phyloP scores from a whole-genome alignment of 441 rosid genomes.

The Adansonia gregorii region DNA sequence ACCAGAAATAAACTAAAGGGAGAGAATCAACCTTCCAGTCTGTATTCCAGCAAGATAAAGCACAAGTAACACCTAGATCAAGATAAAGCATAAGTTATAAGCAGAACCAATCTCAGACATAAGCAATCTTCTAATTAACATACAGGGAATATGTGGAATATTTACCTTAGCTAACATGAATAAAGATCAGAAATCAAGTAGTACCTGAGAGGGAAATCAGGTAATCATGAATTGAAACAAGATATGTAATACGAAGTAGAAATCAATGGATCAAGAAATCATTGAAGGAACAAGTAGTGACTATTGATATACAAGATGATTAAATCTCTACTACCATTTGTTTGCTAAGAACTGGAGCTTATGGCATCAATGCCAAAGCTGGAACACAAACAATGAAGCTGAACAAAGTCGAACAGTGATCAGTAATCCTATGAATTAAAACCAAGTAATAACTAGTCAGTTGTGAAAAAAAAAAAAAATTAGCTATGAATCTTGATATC shows the following conservation, averaged over 20 bases:
- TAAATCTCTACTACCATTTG: too few species aligned
- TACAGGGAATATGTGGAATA: background rate
- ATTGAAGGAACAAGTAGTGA: background rate
- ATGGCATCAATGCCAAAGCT: background rate
- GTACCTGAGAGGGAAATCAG: too few species aligned
- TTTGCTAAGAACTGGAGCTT: background rate
- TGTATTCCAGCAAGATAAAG: too few species aligned
- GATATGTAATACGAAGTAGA: background rate
- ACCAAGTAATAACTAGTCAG: background rate
- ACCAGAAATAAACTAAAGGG: too few species aligned
- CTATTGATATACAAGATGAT: background rate
- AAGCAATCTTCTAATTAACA: background rate
- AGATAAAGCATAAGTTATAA: background rate
- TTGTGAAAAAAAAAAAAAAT: background rate
- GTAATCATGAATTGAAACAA: background rate
- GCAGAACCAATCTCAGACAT: background rate
- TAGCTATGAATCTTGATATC: background rate
- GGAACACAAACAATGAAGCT: background rate
- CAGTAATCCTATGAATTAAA: background rate
- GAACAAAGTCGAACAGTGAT: too few species aligned
- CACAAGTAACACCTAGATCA: too few species aligned
- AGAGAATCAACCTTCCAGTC: too few species aligned
- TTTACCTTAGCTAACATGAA: background rate
- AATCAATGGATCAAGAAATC: background rate
- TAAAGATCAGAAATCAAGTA: background rate